Evolutionary conservation across 495 filamentous ascomycete species (phyloP).

Genomic region (Tuber umbilicatum): DNA sequence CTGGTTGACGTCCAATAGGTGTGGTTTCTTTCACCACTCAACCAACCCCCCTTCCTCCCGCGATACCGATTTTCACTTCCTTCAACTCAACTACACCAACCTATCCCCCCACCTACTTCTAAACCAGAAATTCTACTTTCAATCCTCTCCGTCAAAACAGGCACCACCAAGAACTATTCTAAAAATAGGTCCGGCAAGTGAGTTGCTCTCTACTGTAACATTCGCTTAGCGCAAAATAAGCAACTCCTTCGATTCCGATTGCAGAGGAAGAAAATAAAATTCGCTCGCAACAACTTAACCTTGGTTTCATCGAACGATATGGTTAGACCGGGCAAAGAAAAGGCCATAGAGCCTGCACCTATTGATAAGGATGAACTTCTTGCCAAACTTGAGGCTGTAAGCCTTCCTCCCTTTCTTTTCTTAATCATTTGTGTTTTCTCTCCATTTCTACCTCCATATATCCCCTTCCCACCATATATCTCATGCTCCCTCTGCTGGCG

Average conservation of each 20-base stretch:
- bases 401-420: slow-evolving; percentile 4
- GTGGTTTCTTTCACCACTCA: slow-evolving; percentile 12
- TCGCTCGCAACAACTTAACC: neutral
- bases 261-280: too few relatives aligned
- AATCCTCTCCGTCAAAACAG: slow-evolving; percentile 10
- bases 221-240: too few relatives aligned
- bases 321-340: slow-evolving; percentile 24
- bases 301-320: slow-evolving; percentile 10
- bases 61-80: slow-evolving; percentile 24
- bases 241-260: too few relatives aligned
- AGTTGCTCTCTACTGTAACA: too few relatives aligned
- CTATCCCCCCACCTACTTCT: slow-evolving; percentile 13
- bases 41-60: slow-evolving; percentile 18
- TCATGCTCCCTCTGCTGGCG: neutral
- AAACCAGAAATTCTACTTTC: slow-evolving; percentile 6
- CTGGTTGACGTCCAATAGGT: neutral
- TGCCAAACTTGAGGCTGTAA: slow-evolving; percentile 40
- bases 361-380: slow-evolving; percentile 31
- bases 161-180: slow-evolving; percentile 5
- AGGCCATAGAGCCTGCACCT: slow-evolving; percentile 33
- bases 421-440: neutral
- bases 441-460: neutral
- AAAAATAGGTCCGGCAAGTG: too few relatives aligned
- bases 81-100: slow-evolving; percentile 10
- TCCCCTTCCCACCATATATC: neutral